Conservation (phyloP, 2,329 filamentous ascomycete species). For the Rosellinia necatrix region DNA sequence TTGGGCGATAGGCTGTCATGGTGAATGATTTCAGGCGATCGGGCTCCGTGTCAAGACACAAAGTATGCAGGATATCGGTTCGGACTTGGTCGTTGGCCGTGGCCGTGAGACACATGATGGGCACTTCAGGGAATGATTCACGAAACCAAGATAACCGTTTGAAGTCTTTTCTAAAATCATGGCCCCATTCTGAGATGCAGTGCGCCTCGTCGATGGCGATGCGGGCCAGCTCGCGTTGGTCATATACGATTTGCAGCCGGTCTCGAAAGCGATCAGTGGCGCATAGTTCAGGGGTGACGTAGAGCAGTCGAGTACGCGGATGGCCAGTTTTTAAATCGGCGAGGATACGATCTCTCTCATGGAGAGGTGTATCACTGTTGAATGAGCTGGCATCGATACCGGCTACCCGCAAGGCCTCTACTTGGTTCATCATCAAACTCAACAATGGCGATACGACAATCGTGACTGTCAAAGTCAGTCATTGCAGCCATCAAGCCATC, state of each 20-base stretch:
- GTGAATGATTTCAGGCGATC: conserved; percentile 74
- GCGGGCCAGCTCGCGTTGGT: conserved; percentile 82
- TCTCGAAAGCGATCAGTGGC: conserved; percentile 76
- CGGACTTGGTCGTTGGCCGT: conserved; percentile 84
- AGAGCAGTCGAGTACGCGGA: conserved; percentile 80
- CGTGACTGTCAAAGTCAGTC: conserved; percentile 29
- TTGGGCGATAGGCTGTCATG: conserved; percentile 81
- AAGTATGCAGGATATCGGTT: conserved; percentile 77
- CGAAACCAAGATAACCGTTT: conserved; percentile 87
- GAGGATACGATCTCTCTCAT: conserved; percentile 71
- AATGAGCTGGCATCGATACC: conserved; percentile 83
- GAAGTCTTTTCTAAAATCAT: conserved; percentile 94
- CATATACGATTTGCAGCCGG: conserved; percentile 72
- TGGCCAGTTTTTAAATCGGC: conserved; percentile 87
- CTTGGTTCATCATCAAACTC: conserved; percentile 95
- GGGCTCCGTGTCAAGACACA: conserved; percentile 65
- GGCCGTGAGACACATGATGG: conserved; percentile 90
- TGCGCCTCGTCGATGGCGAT: conserved; percentile 94
- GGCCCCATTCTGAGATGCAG: conserved; percentile 97
- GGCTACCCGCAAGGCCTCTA: conserved; percentile 74
- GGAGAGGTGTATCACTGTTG: conserved; percentile 76
- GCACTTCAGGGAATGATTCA: conserved; percentile 78
- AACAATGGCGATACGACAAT: conserved; percentile 89
- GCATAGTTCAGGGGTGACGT: conserved; percentile 92
- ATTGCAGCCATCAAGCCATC: background rate